Evolutionary conservation across 192 early-diverging fungal species (phyloP).

Genomic region (Entophlyctis luteolus): DNA sequence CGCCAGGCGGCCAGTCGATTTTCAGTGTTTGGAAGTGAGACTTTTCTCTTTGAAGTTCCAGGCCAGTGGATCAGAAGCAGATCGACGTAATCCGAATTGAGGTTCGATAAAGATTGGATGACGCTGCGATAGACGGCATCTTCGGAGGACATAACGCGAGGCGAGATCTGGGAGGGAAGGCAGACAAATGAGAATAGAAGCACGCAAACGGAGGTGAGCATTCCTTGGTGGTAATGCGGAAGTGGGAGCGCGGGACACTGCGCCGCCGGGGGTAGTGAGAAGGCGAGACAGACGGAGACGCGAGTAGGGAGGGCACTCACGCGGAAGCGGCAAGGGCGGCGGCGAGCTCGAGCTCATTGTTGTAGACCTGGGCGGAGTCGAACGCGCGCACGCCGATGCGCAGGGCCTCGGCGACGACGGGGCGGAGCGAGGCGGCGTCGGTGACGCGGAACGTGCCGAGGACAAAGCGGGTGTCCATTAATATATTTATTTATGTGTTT

Average conservation of each 20-base stretch:
- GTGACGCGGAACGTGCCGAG: conserved; percentile 7
- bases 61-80: conserved; percentile 38
- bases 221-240: conserved; percentile 22
- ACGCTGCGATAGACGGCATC: conserved; percentile 26
- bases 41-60: conserved; percentile 18
- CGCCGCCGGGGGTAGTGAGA: not conserved
- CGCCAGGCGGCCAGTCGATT: conserved; percentile 36
- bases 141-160: conserved; percentile 2
- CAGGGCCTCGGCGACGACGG: not conserved
- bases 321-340: conserved; percentile 23
- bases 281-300: too few relatives aligned
- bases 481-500: not conserved
- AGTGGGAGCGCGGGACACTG: not conserved
- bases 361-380: conserved; percentile 29
- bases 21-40: conserved; percentile 11
- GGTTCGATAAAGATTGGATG: conserved; percentile 23
- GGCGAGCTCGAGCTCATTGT: conserved; percentile 41
- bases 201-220: not conserved
- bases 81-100: conserved; percentile 22
- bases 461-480: conserved; percentile 4
- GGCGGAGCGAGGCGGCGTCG: not conserved
- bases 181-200: not conserved
- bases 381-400: conserved; percentile 10
- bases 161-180: conserved; percentile 1
- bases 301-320: not conserved